Evolutionary conservation across 306 rosid species (phyloP).

Genomic region (Corylus heterophylla): DNA sequence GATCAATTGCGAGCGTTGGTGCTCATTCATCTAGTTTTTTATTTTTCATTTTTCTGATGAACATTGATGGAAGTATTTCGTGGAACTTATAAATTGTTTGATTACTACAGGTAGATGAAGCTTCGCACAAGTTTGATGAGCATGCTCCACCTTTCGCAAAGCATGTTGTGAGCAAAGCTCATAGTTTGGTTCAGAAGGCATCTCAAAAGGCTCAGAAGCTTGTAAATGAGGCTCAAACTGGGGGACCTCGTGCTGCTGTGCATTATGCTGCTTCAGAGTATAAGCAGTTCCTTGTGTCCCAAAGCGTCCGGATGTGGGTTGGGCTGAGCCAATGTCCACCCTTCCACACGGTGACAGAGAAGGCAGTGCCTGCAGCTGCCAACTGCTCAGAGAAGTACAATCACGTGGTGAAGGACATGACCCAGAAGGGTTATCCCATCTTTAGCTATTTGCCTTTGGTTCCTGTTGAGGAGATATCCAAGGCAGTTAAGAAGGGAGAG

Average conservation of each 20-base stretch:
- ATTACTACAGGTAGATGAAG: slow-evolving; percentile 61
- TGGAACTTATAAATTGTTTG: neutral
- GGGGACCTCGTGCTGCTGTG: slow-evolving; percentile 64
- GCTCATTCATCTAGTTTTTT: neutral
- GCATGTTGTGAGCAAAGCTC: slow-evolving; percentile 35
- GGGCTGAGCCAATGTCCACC: slow-evolving; percentile 45
- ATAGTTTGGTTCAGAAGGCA: slow-evolving; percentile 35
- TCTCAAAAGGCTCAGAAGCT: slow-evolving; percentile 40
- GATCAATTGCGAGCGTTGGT: neutral
- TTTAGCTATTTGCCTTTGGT: slow-evolving; percentile 63
- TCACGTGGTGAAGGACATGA: slow-evolving; percentile 40
- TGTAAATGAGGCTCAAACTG: slow-evolving; percentile 44
- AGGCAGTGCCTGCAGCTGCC: slow-evolving; percentile 49
- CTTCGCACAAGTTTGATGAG: slow-evolving; percentile 45
- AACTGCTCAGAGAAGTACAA: slow-evolving; percentile 63
- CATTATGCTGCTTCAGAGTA: slow-evolving; percentile 52
- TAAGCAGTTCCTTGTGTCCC: slow-evolving; percentile 48
- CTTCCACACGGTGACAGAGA: slow-evolving; percentile 53
- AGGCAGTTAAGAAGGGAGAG: slow-evolving; percentile 46
- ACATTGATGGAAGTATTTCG: neutral
- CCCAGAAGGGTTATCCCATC: slow-evolving; percentile 51
- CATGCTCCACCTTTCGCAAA: slow-evolving; percentile 68
- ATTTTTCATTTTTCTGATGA: neutral
- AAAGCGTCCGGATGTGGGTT: slow-evolving; percentile 51
- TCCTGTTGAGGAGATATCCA: slow-evolving; percentile 60